Evolutionary conservation across 306 rosid species (phyloP).

Genomic region (Inga leiocalycina): DNA sequence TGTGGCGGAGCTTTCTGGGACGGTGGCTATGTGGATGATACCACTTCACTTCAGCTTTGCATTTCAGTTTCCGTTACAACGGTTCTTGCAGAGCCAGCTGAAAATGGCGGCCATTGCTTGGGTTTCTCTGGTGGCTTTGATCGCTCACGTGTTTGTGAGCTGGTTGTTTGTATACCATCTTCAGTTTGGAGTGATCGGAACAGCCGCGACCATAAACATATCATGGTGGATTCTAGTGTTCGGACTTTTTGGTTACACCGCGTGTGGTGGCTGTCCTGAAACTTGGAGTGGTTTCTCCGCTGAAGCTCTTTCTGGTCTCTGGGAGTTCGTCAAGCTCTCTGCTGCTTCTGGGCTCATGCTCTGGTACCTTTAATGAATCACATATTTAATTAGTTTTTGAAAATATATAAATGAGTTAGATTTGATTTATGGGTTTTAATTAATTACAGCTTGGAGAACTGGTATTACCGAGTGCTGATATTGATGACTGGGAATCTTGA

Average conservation of each 20-base stretch:
- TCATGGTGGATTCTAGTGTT: conserved; percentile 63
- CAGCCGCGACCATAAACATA: conserved; percentile 38
- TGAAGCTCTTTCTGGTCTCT: conserved; percentile 66
- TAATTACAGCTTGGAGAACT: conserved; percentile 58
- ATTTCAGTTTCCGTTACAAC: conserved; percentile 56
- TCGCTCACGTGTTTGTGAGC: conserved; percentile 45
- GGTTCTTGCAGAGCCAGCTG: conserved; percentile 65
- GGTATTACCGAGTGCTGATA: conserved; percentile 66
- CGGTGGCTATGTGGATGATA: conserved; percentile 44
- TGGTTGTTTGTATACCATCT: conserved; percentile 57
- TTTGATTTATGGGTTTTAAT: neutral
- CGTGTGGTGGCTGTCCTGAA: conserved; percentile 56
- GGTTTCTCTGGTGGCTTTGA: conserved; percentile 42
- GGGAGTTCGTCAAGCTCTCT: conserved; percentile 63
- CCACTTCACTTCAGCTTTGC: conserved; percentile 62
- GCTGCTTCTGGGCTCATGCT: conserved; percentile 70
- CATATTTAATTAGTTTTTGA: neutral
- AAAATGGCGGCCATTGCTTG: conserved; percentile 47
- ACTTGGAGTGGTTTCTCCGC: conserved; percentile 73
- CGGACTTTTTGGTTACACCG: conserved; percentile 41
- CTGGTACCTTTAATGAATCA: conserved; percentile 37
- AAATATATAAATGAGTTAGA: too few species aligned
- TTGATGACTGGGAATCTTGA: conserved; percentile 65
- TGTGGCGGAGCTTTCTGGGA: conserved; percentile 43
- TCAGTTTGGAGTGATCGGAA: conserved; percentile 51